Evolutionary conservation across 371 early-diverging fungal genomes (phyloP).

Genomic region (Phascolomyces articulosus): DNA sequence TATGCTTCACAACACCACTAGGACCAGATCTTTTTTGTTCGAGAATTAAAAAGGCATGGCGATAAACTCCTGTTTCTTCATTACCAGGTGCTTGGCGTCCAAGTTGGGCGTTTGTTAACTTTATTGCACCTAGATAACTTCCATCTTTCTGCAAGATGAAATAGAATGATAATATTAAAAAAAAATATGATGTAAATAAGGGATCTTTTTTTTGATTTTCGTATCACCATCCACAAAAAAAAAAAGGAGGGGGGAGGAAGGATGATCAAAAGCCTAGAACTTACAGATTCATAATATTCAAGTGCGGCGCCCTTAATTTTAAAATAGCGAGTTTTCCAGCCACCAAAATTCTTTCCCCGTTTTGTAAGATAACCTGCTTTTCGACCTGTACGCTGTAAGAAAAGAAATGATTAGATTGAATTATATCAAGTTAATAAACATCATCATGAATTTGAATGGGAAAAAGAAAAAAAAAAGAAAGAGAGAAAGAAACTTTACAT

Average conservation of each 20-base stretch:
- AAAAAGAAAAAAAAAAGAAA: not conserved
- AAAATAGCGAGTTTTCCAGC: constrained; percentile 86
- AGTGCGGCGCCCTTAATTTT: constrained; percentile 59
- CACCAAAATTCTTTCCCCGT: constrained; percentile 87
- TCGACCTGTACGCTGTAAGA: constrained; percentile 11
- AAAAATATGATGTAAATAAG: no score
- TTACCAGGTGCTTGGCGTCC: constrained; percentile 45
- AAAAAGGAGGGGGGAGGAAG: no score
- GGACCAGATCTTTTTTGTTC: constrained; percentile 71
- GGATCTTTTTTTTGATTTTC: no score
- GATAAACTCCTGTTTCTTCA: constrained; percentile 64
- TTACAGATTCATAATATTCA: constrained; percentile 74
- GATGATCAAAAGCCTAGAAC: not conserved
- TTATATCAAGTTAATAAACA: no score
- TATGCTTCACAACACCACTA: constrained; percentile 67
- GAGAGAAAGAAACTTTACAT: not conserved
- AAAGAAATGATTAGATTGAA: no score
- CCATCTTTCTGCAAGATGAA: constrained; percentile 59
- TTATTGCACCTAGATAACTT: constrained; percentile 54
- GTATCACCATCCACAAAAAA: not conserved
- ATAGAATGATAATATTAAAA: not conserved
- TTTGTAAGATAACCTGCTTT: constrained; percentile 85
- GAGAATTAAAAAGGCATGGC: constrained; percentile 80
- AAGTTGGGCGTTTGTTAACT: constrained; percentile 49
- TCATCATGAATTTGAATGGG: no score